Conservation (phyloP, 176 grass and related monocot species). For the Phyllostachys edulis region DNA sequence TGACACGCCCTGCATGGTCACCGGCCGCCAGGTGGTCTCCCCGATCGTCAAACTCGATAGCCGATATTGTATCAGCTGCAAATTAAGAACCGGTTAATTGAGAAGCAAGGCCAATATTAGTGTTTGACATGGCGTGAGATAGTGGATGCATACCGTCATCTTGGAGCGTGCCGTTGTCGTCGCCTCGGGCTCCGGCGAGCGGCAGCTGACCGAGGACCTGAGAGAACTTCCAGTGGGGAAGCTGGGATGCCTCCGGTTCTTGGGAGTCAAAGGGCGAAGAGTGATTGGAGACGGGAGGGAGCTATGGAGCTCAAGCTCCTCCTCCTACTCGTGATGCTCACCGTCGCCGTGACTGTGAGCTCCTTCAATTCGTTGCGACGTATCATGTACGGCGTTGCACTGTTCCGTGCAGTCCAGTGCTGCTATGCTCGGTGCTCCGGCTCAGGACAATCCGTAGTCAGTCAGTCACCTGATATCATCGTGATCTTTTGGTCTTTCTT, state of each 20-base stretch:
- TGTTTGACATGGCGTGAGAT: neutral
- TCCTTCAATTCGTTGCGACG: neutral
- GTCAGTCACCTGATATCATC: constrained; percentile 1
- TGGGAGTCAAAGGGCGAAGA: neutral
- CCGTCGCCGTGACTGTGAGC: neutral
- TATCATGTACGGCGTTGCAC: neutral
- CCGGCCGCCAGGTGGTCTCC: constrained; percentile 47
- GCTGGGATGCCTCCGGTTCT: neutral
- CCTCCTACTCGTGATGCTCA: constrained; percentile 12
- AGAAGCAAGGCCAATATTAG: neutral
- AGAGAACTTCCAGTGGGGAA: constrained; percentile 50
- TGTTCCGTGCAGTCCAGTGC: neutral
- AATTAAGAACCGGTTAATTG: neutral
- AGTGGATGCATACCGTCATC: neutral
- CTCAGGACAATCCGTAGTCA: neutral
- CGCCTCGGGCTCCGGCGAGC: neutral
- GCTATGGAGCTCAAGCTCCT: constrained; percentile 21
- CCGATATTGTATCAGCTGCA: constrained; percentile 45
- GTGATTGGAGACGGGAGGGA: neutral
- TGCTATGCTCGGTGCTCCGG: no score
- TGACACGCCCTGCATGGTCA: constrained; percentile 51
- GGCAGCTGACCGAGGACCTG: constrained; percentile 45
- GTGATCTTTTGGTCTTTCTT: neutral
- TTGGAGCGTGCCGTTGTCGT: neutral
- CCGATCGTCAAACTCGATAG: constrained; percentile 39